Evolutionary conservation across 768 basidiomycete genomes (phyloP).

Genomic region (Scleroderma citrinum): DNA sequence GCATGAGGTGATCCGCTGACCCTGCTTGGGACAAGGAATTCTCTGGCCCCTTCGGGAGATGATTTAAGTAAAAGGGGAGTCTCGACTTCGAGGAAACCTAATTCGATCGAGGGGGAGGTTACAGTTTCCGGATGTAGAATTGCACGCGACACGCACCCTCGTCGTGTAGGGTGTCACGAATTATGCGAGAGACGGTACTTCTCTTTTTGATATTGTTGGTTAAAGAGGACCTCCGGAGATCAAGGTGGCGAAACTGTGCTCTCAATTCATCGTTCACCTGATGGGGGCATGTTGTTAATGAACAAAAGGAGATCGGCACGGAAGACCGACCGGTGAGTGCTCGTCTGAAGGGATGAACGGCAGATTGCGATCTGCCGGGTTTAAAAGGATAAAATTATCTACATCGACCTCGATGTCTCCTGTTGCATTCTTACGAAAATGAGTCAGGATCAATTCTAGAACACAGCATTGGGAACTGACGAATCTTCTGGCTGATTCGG

Average conservation of each 20-base stretch:
- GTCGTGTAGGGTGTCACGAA: constrained; percentile 67
- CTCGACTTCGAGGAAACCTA: constrained; percentile 91
- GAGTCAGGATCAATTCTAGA: constrained; percentile 3
- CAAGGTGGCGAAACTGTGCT: constrained; percentile 80
- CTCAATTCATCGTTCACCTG: constrained; percentile 86
- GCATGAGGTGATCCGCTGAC: constrained; percentile 32
- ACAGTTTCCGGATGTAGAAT: constrained; percentile 6
- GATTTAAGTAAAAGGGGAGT: constrained; percentile 89
- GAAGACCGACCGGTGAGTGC: constrained; percentile 59
- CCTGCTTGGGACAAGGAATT: constrained; percentile 86
- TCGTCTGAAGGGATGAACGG: constrained; percentile 85
- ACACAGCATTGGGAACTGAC: constrained; percentile 35
- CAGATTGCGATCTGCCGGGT: constrained; percentile 62
- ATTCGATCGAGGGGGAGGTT: constrained; percentile 3
- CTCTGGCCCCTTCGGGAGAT: constrained; percentile 90
- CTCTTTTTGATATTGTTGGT: constrained; percentile 77
- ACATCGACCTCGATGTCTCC: constrained; percentile 83
- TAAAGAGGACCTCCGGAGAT: constrained; percentile 72
- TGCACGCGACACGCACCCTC: constrained; percentile 44
- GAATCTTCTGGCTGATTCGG: constrained; percentile 52
- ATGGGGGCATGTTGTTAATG: constrained; percentile 3
- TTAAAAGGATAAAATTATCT: constrained; percentile 64
- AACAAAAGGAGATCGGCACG: neutral
- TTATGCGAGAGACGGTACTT: constrained; percentile 73
- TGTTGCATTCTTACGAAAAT: constrained; percentile 42